phyloP scores from a whole-genome alignment of 768 basidiomycete species.

The Mrakia frigida region DNA sequence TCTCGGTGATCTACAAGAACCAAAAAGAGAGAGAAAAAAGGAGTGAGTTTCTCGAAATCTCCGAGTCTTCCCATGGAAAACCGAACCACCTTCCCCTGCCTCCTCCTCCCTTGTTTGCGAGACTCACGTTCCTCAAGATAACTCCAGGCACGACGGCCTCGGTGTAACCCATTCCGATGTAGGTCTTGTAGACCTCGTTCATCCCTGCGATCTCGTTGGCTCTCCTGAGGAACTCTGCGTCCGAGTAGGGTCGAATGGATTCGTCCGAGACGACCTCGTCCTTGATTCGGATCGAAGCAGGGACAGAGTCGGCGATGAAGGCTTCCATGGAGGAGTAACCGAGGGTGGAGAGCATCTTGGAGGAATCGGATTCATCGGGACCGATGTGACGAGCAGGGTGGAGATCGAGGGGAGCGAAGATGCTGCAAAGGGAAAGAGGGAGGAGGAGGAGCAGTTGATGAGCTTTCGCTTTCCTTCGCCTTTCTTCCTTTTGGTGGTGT shows the following conservation, averaged over 20 bases:
- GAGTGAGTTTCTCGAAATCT: constrained; percentile 48
- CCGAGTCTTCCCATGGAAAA: not conserved
- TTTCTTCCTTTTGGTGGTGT: no score
- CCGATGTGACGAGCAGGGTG: constrained; percentile 90
- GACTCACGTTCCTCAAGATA: constrained; percentile 68
- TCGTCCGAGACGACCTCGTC: constrained; percentile 58
- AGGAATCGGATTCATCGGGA: constrained; percentile 73
- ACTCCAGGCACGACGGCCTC: constrained; percentile 92
- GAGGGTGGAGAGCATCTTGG: constrained; percentile 72
- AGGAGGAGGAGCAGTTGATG: not conserved
- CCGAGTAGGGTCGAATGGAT: constrained; percentile 70
- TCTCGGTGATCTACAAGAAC: constrained; percentile 54
- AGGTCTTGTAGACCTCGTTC: constrained; percentile 82
- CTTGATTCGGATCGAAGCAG: constrained; percentile 66
- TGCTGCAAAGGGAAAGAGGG: constrained; percentile 2
- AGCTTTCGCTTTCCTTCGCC: not conserved
- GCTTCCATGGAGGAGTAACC: constrained; percentile 84
- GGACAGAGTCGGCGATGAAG: constrained; percentile 78
- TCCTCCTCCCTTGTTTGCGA: not conserved
- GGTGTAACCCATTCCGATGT: constrained; percentile 98
- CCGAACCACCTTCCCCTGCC: not conserved
- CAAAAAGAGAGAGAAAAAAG: constrained; percentile 61
- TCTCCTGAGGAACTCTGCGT: constrained; percentile 70
- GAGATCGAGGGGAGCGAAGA: constrained; percentile 82
- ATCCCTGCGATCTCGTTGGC: constrained; percentile 69